Evolutionary conservation across 164 flowering plant species (phyloP).

Genomic region (Sedum album): DNA sequence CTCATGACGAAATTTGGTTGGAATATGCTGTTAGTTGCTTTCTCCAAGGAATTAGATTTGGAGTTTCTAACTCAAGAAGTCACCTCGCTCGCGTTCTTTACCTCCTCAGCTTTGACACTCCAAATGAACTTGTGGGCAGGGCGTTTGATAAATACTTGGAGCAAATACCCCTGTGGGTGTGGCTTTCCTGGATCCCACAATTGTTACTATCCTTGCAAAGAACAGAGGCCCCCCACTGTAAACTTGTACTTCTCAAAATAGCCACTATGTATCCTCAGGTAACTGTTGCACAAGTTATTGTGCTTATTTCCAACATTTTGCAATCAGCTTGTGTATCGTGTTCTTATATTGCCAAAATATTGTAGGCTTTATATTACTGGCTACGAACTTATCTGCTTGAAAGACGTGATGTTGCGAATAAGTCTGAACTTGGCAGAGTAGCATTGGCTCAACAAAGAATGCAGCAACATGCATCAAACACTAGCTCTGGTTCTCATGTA

Average conservation of each 20-base stretch:
- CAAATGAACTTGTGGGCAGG: constrained; percentile 86
- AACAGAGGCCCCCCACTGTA: constrained; percentile 90
- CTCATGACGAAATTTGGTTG: constrained; percentile 84
- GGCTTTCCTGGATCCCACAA: constrained; percentile 99
- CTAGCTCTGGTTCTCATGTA: constrained; percentile 38
- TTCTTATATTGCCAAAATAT: not conserved
- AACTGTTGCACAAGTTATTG: constrained; percentile 6
- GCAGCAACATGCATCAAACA: constrained; percentile 57
- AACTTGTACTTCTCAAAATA: constrained; percentile 76
- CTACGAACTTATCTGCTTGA: constrained; percentile 95
- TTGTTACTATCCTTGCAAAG: constrained; percentile 90
- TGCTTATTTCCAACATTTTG: not conserved
- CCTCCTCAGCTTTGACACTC: constrained; percentile 91
- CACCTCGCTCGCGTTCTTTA: constrained; percentile 90
- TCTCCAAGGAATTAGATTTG: constrained; percentile 95
- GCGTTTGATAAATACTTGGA: constrained; percentile 86
- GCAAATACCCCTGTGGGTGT: constrained; percentile 94
- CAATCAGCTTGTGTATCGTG: not conserved
- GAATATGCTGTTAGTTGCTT: constrained; percentile 98
- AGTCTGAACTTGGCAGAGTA: constrained; percentile 74
- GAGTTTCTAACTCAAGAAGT: constrained; percentile 86
- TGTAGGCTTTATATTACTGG: constrained; percentile 96
- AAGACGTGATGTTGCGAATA: constrained; percentile 92
- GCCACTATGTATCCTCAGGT: constrained; percentile 96
- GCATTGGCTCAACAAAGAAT: constrained; percentile 84